Evolutionary conservation across 176 grass and related monocot species (phyloP), one percentile per base, ranked within the genome.

Genomic region (Coix lacrymajobi): DNA sequence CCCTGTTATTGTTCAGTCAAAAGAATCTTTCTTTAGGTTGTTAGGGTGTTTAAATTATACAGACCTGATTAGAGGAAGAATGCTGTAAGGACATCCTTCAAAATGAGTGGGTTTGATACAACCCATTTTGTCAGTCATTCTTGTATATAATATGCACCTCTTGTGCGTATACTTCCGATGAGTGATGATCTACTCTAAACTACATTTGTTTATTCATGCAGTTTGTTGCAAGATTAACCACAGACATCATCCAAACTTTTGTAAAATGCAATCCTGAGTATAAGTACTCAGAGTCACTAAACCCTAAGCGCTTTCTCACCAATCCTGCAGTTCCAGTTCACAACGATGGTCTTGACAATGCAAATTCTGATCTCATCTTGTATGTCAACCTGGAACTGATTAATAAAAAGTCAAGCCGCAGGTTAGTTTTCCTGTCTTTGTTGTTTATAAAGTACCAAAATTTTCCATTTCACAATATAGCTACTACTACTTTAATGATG

Each of bases 261-360:
- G 73, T 77, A 78, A 94, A 76, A 81, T 99, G 97, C 77, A 99
- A 92, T 56, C 85, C 91, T 15, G 69, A 83, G 74, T 96, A 96
- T 82, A 90, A 83, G 70, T 96, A 92, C 91, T 90, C 89, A 64
- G 93, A 94, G 66, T 83, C 85, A 73, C 77, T 92, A 71, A 99
- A 99, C 37, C 93, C 87, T 66, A 99, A 96, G 85, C 85, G 81
- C 25, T 99, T 90, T 80, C 89, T 99, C 78, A 99, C 91, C 56
- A 89, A 89, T 85, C 97, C 97, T 85, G 81, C 97, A 67, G 75
- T 79, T 87, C 77, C 90, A 43, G 81, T 86, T 74, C 85, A 89
- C 80, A 99, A 96, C 16, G 75, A 92, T 85, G 97, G 93, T 39
- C 87, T 72, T 90, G 97, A 99, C 58, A 99, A 99, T 94, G 89